These are phyloP conservation scores for Capronia coronata DNA, from an alignment of 2,329 filamentous ascomycete genomes.

Conservation along the genomic window DNA sequence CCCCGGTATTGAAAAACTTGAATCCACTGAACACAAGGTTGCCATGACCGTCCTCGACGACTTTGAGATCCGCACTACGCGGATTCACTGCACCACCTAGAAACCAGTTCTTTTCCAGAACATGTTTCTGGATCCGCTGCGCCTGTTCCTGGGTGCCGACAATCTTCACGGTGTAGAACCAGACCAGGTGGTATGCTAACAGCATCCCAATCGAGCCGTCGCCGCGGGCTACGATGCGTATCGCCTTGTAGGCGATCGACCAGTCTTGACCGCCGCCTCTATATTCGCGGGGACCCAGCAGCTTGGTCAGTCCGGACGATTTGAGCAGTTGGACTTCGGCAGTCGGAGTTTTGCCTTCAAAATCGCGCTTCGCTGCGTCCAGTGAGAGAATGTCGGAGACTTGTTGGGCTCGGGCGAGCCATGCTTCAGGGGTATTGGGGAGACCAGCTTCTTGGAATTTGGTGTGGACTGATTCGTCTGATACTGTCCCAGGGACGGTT, in stretches of 20 bases:
- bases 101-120: slow-evolving; percentile 60
- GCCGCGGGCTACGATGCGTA: slow-evolving; percentile 57
- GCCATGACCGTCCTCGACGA: slow-evolving; percentile 50
- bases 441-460: slow-evolving; percentile 20
- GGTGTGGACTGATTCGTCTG: background rate
- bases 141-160: slow-evolving; percentile 56
- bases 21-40: slow-evolving; percentile 37
- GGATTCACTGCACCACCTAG: slow-evolving; percentile 62
- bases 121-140: slow-evolving; percentile 50
- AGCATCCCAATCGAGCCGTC: slow-evolving; percentile 62
- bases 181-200: slow-evolving; percentile 58
- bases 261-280: slow-evolving; percentile 50
- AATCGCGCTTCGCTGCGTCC: slow-evolving; percentile 46
- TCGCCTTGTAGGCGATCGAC: slow-evolving; percentile 52
- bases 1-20: slow-evolving; percentile 63
- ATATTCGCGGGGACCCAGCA: slow-evolving; percentile 46
- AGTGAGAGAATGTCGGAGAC: slow-evolving; percentile 45
- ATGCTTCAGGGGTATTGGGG: slow-evolving; percentile 39
- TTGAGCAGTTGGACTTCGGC: slow-evolving; percentile 50
- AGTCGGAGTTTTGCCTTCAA: slow-evolving; percentile 48
- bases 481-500: background rate
- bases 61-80: slow-evolving; percentile 55
- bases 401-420: slow-evolving; percentile 45
- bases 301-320: slow-evolving; percentile 45
- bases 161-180: slow-evolving; percentile 56